Evolutionary conservation across 140 eudicot species (phyloP).

Genomic region (Stevia rebaudiana): DNA sequence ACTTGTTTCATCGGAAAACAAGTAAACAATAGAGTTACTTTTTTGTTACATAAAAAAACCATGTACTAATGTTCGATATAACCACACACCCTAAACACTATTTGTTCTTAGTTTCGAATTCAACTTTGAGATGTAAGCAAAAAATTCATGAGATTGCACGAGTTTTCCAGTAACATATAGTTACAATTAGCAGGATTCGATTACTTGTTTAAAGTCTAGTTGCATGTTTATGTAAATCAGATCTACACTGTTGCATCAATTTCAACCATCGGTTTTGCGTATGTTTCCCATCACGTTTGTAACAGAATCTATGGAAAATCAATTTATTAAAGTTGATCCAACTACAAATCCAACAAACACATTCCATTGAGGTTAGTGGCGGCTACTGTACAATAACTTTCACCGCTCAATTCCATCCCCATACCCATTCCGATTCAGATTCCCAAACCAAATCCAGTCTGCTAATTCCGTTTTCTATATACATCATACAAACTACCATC

Average conservation of each 20-base stretch:
- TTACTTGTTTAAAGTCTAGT: no score
- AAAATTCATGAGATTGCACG: no score
- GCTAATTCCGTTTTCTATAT: constrained; percentile 16
- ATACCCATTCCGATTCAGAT: not conserved
- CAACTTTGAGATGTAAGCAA: no score
- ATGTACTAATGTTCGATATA: no score
- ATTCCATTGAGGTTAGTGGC: constrained; percentile 55
- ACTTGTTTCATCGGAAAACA: no score
- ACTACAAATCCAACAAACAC: constrained; percentile 14
- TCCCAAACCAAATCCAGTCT: constrained; percentile 20
- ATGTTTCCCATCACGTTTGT: not conserved
- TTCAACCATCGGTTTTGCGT: not conserved
- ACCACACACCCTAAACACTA: no score
- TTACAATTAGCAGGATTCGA: no score
- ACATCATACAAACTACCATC: constrained; percentile 8
- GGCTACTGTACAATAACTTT: constrained; percentile 50
- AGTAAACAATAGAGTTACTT: no score
- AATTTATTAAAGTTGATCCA: constrained; percentile 22
- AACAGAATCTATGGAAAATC: not conserved
- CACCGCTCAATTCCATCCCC: constrained; percentile 78
- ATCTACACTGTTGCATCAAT: not conserved
- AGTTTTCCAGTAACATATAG: no score
- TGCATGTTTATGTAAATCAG: not conserved
- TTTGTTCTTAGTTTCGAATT: no score
- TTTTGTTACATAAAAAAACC: no score